A percentile compares a stretch with the other conserved stretches of the same genome.
These are phyloP conservation scores for Pestalotiopsis sp. DNA, from an alignment of 2,329 filamentous ascomycete genomes.

Conservation along the genomic window DNA sequence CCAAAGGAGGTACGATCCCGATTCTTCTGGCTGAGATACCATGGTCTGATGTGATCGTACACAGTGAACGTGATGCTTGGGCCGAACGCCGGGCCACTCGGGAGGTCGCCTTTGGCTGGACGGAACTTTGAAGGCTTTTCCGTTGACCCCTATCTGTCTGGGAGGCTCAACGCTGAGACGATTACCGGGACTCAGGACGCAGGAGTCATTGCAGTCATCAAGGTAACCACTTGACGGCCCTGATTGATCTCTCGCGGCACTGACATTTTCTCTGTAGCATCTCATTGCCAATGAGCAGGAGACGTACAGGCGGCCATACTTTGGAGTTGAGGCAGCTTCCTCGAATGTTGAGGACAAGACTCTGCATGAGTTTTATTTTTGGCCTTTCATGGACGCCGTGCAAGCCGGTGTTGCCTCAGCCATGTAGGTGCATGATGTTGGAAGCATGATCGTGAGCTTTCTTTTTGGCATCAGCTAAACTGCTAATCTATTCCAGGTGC, in stretches of 20 bases:
- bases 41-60: not conserved
- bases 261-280: conserved; percentile 45
- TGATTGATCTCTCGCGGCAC: not conserved
- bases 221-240: conserved; percentile 32
- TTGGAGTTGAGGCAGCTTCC: conserved; percentile 55
- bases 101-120: conserved; percentile 68
- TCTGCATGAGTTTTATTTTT: conserved; percentile 67
- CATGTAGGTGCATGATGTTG: conserved; percentile 42
- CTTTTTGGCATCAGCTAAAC: no score
- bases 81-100: conserved; percentile 70
- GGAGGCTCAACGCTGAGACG: conserved; percentile 70
- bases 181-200: conserved; percentile 76
- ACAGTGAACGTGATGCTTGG: conserved; percentile 64
- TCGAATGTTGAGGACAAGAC: conserved; percentile 68
- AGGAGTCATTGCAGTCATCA: conserved; percentile 79
- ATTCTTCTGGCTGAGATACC: no score
- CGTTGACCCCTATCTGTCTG: conserved; percentile 72
- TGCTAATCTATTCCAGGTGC: conserved; percentile 37
- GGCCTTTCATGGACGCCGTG: conserved; percentile 66
- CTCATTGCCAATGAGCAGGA: conserved; percentile 66
- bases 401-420: conserved; percentile 57
- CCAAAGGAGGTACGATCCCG: conserved; percentile 44
- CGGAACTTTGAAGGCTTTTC: conserved; percentile 68
- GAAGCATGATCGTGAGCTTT: not conserved
- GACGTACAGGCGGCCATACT: conserved; percentile 44